Conservation (phyloP, 1,284 basidiomycete species). For the Paramarasmius palmivorus region DNA sequence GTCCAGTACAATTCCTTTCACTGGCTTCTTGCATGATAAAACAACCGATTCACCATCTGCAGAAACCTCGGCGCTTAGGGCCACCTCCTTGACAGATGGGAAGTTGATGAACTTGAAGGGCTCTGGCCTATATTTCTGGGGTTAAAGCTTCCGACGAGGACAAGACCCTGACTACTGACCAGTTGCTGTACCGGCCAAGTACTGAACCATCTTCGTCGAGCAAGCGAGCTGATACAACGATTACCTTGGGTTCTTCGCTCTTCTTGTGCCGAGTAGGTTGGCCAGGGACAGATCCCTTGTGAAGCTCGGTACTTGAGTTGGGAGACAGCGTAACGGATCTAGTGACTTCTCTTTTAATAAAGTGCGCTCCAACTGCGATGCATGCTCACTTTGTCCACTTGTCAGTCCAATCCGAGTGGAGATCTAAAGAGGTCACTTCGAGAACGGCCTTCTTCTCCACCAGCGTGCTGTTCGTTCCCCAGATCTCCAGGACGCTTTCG, state of each 20-base stretch:
- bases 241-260: constrained; percentile 64
- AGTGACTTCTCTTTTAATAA: background rate
- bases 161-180: constrained; percentile 42
- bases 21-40: constrained; percentile 64
- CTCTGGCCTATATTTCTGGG: constrained; percentile 64
- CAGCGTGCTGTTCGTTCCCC: constrained; percentile 82
- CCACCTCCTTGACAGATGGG: constrained; percentile 59
- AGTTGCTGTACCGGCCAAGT: constrained; percentile 78
- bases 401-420: constrained; percentile 60
- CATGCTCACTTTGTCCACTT: constrained; percentile 37
- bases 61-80: constrained; percentile 53
- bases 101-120: constrained; percentile 90
- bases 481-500: constrained; percentile 69
- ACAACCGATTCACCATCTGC: constrained; percentile 62
- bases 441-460: constrained; percentile 56
- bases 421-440: constrained; percentile 71
- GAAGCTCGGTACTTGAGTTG: constrained; percentile 85
- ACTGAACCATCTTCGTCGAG: constrained; percentile 58
- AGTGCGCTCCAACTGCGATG: background rate
- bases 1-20: constrained; percentile 86
- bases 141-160: constrained; percentile 10
- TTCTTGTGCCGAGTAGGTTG: constrained; percentile 65
- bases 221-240: constrained; percentile 78
- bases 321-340: constrained; percentile 54
- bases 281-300: constrained; percentile 67